These are phyloP conservation scores for Teunomyces lycoperdinae DNA, from an alignment of 805 yeast species.

Conservation along the genomic window DNA sequence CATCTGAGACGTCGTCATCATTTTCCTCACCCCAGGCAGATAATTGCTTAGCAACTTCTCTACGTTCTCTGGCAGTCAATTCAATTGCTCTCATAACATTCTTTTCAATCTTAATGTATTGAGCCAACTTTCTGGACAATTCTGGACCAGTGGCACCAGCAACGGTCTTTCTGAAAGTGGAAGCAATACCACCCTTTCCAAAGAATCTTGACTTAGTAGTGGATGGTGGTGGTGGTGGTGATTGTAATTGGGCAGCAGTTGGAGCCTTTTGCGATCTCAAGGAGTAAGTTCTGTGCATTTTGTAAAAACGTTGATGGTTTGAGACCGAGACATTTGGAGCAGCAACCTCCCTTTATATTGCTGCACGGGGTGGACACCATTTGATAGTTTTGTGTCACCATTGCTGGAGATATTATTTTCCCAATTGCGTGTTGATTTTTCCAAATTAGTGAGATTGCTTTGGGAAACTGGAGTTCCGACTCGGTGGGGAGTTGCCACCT, in stretches of 20 bases:
- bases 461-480: slow-evolving; percentile 1
- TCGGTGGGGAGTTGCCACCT: neutral
- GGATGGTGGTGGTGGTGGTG: slow-evolving; percentile 94
- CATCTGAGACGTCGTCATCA: slow-evolving; percentile 82
- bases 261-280: slow-evolving; percentile 95
- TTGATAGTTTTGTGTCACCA: neutral
- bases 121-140: slow-evolving; percentile 69
- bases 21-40: slow-evolving; percentile 85
- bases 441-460: slow-evolving; percentile 10
- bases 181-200: slow-evolving; percentile 71
- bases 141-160: slow-evolving; percentile 85
- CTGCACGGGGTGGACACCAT: slow-evolving; percentile 1
- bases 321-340: neutral
- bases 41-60: slow-evolving; percentile 78
- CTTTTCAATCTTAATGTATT: slow-evolving; percentile 76
- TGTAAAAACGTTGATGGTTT: slow-evolving; percentile 6
- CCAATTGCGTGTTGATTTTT: slow-evolving; percentile 2
- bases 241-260: slow-evolving; percentile 90
- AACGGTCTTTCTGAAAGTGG: slow-evolving; percentile 62
- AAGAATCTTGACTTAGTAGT: slow-evolving; percentile 87
- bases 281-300: slow-evolving; percentile 97
- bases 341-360: slow-evolving; percentile 4
- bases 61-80: slow-evolving; percentile 71
- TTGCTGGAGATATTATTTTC: neutral
- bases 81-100: slow-evolving; percentile 78